phyloP scores from a whole-genome alignment of 2,329 filamentous ascomycete genomes.

The Chaetomium sp. region DNA sequence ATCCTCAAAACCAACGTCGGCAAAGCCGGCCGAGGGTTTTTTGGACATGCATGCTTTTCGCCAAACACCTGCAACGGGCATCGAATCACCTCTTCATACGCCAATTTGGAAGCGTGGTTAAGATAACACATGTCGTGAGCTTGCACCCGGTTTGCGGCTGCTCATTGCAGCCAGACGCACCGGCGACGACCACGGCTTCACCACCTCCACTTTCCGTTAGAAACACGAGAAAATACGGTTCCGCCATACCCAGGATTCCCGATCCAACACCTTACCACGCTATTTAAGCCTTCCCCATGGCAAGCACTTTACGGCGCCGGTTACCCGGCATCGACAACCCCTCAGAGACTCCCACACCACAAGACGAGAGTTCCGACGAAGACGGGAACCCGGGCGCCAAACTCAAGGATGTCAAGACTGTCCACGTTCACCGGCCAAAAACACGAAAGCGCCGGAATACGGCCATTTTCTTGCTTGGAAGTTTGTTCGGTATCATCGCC shows the following conservation, averaged over 20 bases:
- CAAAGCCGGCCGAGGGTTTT: background rate
- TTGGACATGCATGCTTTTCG: background rate
- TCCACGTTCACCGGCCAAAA: slow-evolving; percentile 41
- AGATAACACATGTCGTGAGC: background rate
- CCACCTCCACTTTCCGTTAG: background rate
- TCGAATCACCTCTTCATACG: background rate
- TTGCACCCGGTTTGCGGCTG: background rate
- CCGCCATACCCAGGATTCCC: no score
- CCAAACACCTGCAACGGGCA: no score
- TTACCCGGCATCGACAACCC: slow-evolving; percentile 20
- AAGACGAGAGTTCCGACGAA: slow-evolving; percentile 30
- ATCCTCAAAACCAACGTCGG: background rate
- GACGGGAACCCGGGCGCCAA: slow-evolving; percentile 24
- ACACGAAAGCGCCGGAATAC: slow-evolving; percentile 67
- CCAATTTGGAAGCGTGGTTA: background rate
- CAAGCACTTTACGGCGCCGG: slow-evolving; percentile 25
- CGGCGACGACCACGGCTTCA: background rate
- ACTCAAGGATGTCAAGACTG: slow-evolving; percentile 31
- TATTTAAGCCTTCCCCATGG: slow-evolving; percentile 18
- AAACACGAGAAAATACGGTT: background rate
- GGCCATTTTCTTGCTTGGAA: slow-evolving; percentile 80
- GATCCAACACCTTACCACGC: background rate
- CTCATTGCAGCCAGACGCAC: background rate
- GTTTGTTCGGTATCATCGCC: slow-evolving; percentile 80
- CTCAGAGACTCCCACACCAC: slow-evolving; percentile 27